Evolutionary conservation across 495 filamentous ascomycete species (phyloP), one percentile per base, ranked within the genome.

Genomic region (Penicillium pancosmium): DNA sequence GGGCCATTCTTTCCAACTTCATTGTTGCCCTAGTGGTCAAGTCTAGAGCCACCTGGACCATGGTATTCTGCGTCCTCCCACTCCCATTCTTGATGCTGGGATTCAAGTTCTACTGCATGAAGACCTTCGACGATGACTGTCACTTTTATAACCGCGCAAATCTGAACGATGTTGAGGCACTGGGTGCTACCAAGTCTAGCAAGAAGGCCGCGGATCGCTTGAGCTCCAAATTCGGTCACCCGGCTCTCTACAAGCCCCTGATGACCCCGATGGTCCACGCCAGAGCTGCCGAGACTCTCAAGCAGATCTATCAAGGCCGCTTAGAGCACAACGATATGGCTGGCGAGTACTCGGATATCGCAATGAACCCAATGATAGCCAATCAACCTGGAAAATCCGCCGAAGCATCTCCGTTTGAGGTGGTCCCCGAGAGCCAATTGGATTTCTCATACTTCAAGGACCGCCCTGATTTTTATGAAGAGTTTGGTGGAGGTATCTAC

Each of bases 221-320:
- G 4, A 88, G 82, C 36, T 80, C 86, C 41, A 86, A 91, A 41
- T 98, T 96, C 72, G 92, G 92, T 5, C 91, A 98, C 68, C 94
- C 94, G 15, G 93, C 89, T 12, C 84, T 98, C 18, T 96, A 91
- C 75, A 89, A 88, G 63, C 87, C 88, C 8, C 83, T 98, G 50
- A 90, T 93, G 62, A 95, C 91, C 0, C 94, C 94, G 0, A 98
- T 98, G 94, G 93, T 98, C 11, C 89, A 94, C 61, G 91, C 90
- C 41, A 93, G 88, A 69, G 91, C 92, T 16, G 87, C 92, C 57
- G 90, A 92, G 51, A 81, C 91, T 36, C 82, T 98, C 35, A 86
- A 86, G 36, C 82, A 87, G 44, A 80, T 98, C 60, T 96, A 96
- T 63, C 83, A 84, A 12, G 94, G 92, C 13, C 86, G 92, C 8